Conservation (phyloP, 805 yeast genomes). For the Wickerhamomyces kurtzmanii region DNA sequence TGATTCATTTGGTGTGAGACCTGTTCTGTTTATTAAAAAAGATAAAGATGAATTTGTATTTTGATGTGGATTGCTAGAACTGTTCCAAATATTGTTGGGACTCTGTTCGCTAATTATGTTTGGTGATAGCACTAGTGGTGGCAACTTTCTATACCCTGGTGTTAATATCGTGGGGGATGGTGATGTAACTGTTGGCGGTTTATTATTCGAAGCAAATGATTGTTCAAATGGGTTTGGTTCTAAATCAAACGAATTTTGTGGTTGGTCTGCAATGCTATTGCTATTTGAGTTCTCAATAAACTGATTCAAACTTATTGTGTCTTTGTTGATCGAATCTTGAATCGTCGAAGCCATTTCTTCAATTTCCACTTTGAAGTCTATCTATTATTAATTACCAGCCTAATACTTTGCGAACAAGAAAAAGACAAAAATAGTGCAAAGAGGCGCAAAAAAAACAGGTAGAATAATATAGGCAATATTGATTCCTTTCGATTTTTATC, state of each 20-base stretch:
- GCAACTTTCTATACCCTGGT: slow-evolving; percentile 48
- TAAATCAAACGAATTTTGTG: slow-evolving; percentile 47
- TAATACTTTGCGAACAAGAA: no score
- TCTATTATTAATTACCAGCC: no score
- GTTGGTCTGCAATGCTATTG: no score
- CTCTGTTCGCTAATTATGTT: slow-evolving; percentile 9
- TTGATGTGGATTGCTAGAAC: slow-evolving; percentile 4
- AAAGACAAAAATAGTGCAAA: no score
- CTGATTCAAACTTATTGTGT: no score
- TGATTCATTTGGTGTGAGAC: slow-evolving; percentile 71
- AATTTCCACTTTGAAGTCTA: no score
- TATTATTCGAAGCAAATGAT: slow-evolving; percentile 69
- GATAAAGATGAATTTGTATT: slow-evolving; percentile 11
- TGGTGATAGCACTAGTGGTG: slow-evolving; percentile 29
- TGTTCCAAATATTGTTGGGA: slow-evolving; percentile 7
- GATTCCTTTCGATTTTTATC: no score
- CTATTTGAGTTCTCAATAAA: no score
- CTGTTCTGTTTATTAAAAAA: slow-evolving; percentile 30
- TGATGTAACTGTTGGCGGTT: slow-evolving; percentile 18
- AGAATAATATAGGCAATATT: no score
- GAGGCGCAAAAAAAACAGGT: no score
- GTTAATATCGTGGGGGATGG: slow-evolving; percentile 41
- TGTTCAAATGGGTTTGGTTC: slow-evolving; percentile 96
- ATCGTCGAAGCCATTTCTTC: no score
- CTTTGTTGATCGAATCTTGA: no score